A percentile compares a stretch with the other conserved stretches of the same genome.
Conservation (phyloP, 2,329 filamentous ascomycete genomes). For the Gaeumannomyces tritici region DNA sequence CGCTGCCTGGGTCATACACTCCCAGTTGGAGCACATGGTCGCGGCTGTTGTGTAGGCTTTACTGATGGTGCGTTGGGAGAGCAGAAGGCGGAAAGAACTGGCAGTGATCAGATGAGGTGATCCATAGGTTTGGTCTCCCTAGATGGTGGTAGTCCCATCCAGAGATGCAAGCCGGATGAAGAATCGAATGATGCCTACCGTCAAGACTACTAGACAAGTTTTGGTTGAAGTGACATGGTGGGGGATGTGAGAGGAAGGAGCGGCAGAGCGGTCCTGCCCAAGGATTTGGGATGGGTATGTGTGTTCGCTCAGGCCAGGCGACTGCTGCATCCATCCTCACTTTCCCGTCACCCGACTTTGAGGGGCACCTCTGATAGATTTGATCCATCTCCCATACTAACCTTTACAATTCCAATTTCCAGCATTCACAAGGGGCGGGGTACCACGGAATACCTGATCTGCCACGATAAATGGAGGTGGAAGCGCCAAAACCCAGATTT, state of each 20-base stretch:
- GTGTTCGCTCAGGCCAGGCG: neutral
- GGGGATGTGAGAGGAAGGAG: neutral
- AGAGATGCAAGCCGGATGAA: too few relatives aligned
- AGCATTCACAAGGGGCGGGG: too few relatives aligned
- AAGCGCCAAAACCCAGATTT: too few relatives aligned
- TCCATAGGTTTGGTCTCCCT: too few relatives aligned
- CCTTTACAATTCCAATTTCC: too few relatives aligned
- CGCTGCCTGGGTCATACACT: constrained; percentile 25
- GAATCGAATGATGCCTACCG: too few relatives aligned
- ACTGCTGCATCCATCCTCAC: neutral
- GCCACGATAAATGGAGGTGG: too few relatives aligned
- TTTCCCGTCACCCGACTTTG: neutral
- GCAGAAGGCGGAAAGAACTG: neutral
- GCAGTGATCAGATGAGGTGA: neutral
- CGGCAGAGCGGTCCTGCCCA: neutral
- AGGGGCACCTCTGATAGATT: neutral
- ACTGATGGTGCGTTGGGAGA: neutral
- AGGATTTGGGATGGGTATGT: neutral
- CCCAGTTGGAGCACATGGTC: constrained; percentile 23
- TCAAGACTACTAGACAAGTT: neutral
- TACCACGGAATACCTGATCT: too few relatives aligned
- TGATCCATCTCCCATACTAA: too few relatives aligned
- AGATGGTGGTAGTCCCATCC: too few relatives aligned
- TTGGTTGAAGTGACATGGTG: neutral
- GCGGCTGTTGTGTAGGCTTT: neutral